Conservation (phyloP, 2,329 filamentous ascomycete species). For the Myriosclerotinia curreyana region DNA sequence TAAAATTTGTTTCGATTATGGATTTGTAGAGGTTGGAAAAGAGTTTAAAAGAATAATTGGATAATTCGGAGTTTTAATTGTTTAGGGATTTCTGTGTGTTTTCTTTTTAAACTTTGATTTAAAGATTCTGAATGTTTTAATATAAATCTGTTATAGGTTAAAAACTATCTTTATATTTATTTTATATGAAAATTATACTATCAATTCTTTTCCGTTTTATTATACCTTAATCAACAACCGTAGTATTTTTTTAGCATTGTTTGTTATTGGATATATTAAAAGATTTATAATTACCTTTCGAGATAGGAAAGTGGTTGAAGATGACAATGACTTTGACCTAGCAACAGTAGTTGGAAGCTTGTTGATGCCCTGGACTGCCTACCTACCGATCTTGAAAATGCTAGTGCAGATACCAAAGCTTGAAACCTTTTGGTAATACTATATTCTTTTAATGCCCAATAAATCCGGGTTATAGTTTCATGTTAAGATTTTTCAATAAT, state of each 20-base stretch:
- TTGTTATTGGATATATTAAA: neutral
- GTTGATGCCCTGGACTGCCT: too few relatives aligned
- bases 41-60: too few relatives aligned
- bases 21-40: neutral
- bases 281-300: neutral
- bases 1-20: neutral
- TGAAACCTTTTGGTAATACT: neutral
- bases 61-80: too few relatives aligned
- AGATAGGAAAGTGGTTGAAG: neutral
- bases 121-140: neutral
- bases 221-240: neutral
- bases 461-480: neutral
- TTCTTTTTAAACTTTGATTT: too few relatives aligned
- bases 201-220: neutral
- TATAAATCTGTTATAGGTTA: neutral
- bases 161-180: neutral
- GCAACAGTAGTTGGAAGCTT: too few relatives aligned
- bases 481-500: neutral
- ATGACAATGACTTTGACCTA: too few relatives aligned
- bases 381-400: neutral
- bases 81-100: too few relatives aligned
- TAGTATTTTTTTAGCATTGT: neutral
- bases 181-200: neutral
- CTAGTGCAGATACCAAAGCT: neutral
- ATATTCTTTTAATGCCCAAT: neutral